phyloP scores from a whole-genome alignment of 495 filamentous ascomycete genomes.

The Talaromyces nanjingensis region DNA sequence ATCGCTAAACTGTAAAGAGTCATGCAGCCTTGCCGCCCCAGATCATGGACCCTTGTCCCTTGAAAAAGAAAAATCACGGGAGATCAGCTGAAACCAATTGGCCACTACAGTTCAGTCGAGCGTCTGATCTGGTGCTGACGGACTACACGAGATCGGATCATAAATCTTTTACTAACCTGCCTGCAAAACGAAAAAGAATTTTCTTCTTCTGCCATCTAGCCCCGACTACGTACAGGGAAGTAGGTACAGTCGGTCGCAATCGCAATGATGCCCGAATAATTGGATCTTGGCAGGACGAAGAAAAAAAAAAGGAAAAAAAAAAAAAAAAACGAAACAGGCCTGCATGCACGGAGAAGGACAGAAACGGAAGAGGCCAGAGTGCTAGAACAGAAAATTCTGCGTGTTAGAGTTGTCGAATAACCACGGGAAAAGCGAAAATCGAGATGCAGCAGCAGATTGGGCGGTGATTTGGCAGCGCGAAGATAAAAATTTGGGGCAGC shows the following conservation, averaged over 20 bases:
- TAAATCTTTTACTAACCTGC: background rate
- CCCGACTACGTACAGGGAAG: background rate
- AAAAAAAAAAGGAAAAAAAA: background rate
- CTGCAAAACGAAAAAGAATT: background rate
- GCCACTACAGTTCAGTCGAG: background rate
- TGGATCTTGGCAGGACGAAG: background rate
- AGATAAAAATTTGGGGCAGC: background rate
- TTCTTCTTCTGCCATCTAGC: background rate
- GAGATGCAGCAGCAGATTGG: no score
- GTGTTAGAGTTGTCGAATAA: background rate
- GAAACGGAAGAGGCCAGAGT: constrained; percentile 1
- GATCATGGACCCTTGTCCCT: background rate
- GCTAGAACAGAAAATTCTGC: background rate
- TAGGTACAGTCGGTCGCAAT: background rate
- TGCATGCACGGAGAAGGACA: background rate
- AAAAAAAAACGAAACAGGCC: background rate
- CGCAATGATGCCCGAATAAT: background rate
- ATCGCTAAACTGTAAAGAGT: background rate
- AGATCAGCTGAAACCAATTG: background rate
- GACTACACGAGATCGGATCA: background rate
- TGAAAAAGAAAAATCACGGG: background rate
- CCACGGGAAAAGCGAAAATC: no score
- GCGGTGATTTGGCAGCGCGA: background rate
- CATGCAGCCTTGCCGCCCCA: background rate
- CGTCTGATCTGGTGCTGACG: background rate